A percentile compares a stretch with the other conserved stretches of the same genome.
phyloP scores from a whole-genome alignment of 441 rosid genomes.

The Gossypium schwendimanii region DNA sequence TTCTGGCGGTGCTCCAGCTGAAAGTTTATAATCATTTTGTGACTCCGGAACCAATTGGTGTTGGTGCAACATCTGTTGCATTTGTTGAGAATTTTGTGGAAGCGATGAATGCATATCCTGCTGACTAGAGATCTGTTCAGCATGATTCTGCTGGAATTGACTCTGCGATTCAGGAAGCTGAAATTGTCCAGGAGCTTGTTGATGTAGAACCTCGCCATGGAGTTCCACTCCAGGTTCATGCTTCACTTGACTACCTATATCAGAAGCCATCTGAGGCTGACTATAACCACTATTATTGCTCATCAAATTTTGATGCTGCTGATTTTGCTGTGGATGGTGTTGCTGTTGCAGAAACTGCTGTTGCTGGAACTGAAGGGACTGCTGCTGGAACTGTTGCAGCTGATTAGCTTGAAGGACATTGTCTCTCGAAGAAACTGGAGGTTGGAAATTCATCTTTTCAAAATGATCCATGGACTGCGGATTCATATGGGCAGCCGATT shows the following conservation, averaged over 20 bases:
- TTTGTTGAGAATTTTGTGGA: slow-evolving; percentile 60
- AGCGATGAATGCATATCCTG: slow-evolving; percentile 44
- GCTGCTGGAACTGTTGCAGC: slow-evolving; percentile 71
- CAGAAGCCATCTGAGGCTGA: slow-evolving; percentile 52
- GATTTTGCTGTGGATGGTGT: slow-evolving; percentile 57
- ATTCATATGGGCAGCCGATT: slow-evolving; percentile 43
- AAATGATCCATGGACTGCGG: slow-evolving; percentile 41
- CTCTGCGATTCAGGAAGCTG: slow-evolving; percentile 66
- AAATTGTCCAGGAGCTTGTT: slow-evolving; percentile 57
- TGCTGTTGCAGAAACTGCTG: slow-evolving; percentile 69
- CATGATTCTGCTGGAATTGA: slow-evolving; percentile 59
- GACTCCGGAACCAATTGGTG: slow-evolving; percentile 55
- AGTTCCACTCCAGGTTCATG: slow-evolving; percentile 70
- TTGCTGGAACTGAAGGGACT: slow-evolving; percentile 53
- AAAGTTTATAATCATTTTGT: slow-evolving; percentile 45
- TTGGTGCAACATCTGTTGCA: slow-evolving; percentile 62
- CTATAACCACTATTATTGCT: slow-evolving; percentile 45
- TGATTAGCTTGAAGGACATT: slow-evolving; percentile 55
- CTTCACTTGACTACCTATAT: slow-evolving; percentile 58
- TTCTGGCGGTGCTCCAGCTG: slow-evolving; percentile 54
- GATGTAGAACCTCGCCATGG: slow-evolving; percentile 43
- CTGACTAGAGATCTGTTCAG: slow-evolving; percentile 53
- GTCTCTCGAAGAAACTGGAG: slow-evolving; percentile 40
- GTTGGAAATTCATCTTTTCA: slow-evolving; percentile 49
- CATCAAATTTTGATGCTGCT: slow-evolving; percentile 54